phyloP scores from a whole-genome alignment of 2,329 filamentous ascomycete genomes.

The Penicillium sp. region DNA sequence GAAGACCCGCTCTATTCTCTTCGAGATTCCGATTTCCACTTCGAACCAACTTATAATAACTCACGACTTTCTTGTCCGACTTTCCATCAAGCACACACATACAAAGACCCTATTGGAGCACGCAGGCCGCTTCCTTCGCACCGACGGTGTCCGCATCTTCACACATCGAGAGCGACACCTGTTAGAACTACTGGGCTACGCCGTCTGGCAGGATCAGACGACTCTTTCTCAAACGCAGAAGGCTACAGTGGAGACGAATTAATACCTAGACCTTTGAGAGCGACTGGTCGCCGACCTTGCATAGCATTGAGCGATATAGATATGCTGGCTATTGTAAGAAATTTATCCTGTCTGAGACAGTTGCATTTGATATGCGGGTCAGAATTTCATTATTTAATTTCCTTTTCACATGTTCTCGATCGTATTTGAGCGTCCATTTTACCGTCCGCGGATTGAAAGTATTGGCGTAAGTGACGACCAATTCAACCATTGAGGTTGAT shows the following conservation, averaged over 20 bases:
- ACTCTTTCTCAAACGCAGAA: not conserved
- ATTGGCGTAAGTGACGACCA: too few relatives aligned
- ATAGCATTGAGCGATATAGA: slow-evolving; percentile 1
- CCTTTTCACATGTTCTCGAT: not conserved
- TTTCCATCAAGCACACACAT: not conserved
- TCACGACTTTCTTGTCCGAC: slow-evolving; percentile 9
- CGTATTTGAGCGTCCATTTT: too few relatives aligned
- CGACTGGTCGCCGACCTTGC: slow-evolving; percentile 3
- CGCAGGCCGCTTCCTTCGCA: slow-evolving; percentile 13
- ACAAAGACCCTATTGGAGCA: slow-evolving; percentile 5
- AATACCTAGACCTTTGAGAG: not conserved
- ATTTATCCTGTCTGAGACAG: not conserved
- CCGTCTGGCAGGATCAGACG: slow-evolving; percentile 22
- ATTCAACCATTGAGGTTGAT: too few relatives aligned
- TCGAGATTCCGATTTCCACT: not conserved
- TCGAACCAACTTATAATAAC: slow-evolving; percentile 15
- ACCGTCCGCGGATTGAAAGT: too few relatives aligned
- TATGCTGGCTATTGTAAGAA: not conserved
- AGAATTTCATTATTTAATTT: not conserved
- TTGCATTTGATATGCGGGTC: not conserved
- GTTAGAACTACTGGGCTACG: slow-evolving; percentile 21
- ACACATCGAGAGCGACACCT: slow-evolving; percentile 24
- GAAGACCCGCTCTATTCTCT: slow-evolving; percentile 6
- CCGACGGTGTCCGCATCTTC: slow-evolving; percentile 15
- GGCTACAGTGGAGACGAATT: not conserved